Percentiles rank a stretch among this genome's conserved stretches.
These are phyloP conservation scores for Apiotrichum brassicae DNA, from an alignment of 1,284 basidiomycete genomes.

Conservation along the genomic window DNA sequence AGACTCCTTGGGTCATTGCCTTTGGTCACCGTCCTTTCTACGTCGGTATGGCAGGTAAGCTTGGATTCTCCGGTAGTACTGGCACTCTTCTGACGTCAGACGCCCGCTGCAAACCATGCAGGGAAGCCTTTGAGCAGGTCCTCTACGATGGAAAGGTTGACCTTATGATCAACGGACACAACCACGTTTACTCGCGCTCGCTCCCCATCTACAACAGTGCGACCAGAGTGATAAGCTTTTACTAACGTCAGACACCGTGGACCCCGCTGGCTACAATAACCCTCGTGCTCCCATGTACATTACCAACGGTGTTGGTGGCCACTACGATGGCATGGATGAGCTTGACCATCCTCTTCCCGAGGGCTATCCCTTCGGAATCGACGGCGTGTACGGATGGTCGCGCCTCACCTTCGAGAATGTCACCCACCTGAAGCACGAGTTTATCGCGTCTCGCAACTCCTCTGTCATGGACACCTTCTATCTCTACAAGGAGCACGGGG, in stretches of 20 bases:
- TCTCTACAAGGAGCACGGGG: conserved; percentile 19
- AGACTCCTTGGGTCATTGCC: conserved; percentile 46
- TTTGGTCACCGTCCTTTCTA: conserved; percentile 37
- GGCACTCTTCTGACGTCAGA: background rate
- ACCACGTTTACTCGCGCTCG: conserved; percentile 39
- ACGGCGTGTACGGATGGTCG: conserved; percentile 32
- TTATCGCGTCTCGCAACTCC: conserved; percentile 22
- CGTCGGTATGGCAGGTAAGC: conserved; percentile 13
- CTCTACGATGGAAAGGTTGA: conserved; percentile 42
- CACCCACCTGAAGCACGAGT: conserved; percentile 29
- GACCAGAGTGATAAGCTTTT: background rate
- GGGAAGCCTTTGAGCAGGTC: conserved; percentile 39
- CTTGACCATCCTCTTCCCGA: conserved; percentile 21
- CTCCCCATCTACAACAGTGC: conserved; percentile 34
- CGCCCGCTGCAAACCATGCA: conserved; percentile 25
- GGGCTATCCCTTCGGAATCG: conserved; percentile 26
- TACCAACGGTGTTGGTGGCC: conserved; percentile 39
- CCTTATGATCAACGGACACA: conserved; percentile 38
- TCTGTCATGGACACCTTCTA: conserved; percentile 21
- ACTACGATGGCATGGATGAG: conserved; percentile 35
- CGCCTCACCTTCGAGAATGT: conserved; percentile 36
- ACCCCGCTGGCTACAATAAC: conserved; percentile 29
- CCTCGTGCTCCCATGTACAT: conserved; percentile 26
- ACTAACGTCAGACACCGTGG: conserved; percentile 19
- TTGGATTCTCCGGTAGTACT: no score